Percentiles rank a stretch among this genome's conserved stretches.
These are phyloP conservation scores for Tuber magnatum DNA, from an alignment of 495 filamentous ascomycete species.

Conservation along the genomic window DNA sequence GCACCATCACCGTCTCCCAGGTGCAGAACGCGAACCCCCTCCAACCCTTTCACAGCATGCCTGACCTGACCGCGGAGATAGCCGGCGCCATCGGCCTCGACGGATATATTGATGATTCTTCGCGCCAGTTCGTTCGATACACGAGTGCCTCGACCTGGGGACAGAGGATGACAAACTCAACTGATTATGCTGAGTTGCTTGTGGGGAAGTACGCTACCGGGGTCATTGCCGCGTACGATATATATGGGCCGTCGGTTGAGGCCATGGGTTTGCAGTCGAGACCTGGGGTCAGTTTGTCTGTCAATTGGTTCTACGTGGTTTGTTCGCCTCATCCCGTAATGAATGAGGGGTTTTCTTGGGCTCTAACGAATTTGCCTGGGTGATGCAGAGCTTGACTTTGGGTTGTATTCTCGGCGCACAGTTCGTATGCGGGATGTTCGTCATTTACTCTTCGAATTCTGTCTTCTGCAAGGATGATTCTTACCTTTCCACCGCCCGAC, in stretches of 20 bases:
- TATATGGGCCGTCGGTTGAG: constrained; percentile 5
- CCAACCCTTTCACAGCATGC: constrained; percentile 19
- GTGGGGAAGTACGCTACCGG: constrained; percentile 28
- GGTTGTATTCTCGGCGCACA: constrained; percentile 32
- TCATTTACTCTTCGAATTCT: constrained; percentile 28
- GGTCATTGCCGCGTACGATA: constrained; percentile 29
- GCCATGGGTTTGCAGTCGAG: constrained; percentile 26
- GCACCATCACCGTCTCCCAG: constrained; percentile 20
- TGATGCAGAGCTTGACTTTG: constrained; percentile 19
- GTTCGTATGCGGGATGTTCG: constrained; percentile 27
- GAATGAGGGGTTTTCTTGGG: not conserved
- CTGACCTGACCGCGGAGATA: constrained; percentile 20
- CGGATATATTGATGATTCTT: constrained; percentile 21
- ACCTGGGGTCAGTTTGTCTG: constrained; percentile 31
- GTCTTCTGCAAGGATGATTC: constrained; percentile 41
- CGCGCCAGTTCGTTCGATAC: constrained; percentile 22
- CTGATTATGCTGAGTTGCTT: not conserved
- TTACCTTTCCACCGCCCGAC: constrained; percentile 33
- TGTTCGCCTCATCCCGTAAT: not conserved
- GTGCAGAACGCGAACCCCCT: constrained; percentile 13
- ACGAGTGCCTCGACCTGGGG: not conserved
- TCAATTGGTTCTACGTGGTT: constrained; percentile 35
- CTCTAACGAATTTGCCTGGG: not conserved
- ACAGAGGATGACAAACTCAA: not conserved
- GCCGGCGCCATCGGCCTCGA: constrained; percentile 33